A percentile compares a stretch with the other conserved stretches of the same genome.
Evolutionary conservation across 768 basidiomycete species (phyloP).

Genomic region (Phanerochaete carnosa): DNA sequence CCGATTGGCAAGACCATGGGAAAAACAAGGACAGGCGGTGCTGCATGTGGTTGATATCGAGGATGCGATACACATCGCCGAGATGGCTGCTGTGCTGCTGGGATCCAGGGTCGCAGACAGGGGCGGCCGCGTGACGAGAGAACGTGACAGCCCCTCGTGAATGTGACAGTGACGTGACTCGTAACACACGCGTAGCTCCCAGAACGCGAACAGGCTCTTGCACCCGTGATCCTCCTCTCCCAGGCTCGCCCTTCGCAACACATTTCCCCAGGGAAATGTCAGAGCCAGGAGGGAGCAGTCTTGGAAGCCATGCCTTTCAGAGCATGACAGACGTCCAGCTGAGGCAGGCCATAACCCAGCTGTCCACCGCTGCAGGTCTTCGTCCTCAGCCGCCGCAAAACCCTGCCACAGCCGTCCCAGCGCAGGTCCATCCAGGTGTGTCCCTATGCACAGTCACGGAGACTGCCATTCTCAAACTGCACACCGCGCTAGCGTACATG

Average conservation of each 20-base stretch:
- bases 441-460: neutral
- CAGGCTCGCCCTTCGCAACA: neutral
- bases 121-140: neutral
- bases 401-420: slow-evolving; percentile 11
- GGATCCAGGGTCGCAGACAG: neutral
- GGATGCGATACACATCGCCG: too few species aligned
- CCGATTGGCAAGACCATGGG: neutral
- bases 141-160: neutral
- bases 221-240: neutral
- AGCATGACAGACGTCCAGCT: slow-evolving; percentile 62
- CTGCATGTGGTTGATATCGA: neutral
- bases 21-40: neutral
- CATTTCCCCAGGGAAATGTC: neutral
- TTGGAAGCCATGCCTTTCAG: slow-evolving; percentile 27
- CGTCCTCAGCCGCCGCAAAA: slow-evolving; percentile 30
- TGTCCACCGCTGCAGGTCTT: slow-evolving; percentile 30
- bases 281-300: neutral
- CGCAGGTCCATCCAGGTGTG: slow-evolving; percentile 24
- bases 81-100: neutral
- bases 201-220: neutral
- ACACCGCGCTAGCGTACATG: slow-evolving; percentile 43
- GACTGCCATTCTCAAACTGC: neutral
- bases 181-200: slow-evolving; percentile 4
- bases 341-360: slow-evolving; percentile 57
- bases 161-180: neutral